phyloP scores from a whole-genome alignment of 768 basidiomycete species.

The Leccinum disarticulatum region DNA sequence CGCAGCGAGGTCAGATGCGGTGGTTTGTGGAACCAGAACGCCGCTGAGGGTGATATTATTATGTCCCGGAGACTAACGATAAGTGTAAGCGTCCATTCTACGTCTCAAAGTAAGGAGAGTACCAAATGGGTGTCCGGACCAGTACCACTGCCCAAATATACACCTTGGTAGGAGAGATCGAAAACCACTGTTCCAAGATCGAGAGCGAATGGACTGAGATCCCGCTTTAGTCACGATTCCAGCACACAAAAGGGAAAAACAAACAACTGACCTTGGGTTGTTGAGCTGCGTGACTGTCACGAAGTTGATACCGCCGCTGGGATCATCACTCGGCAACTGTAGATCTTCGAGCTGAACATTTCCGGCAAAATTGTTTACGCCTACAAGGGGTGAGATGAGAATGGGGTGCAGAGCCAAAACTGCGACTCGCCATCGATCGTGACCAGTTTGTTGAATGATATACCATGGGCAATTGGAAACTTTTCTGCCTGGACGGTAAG shows the following conservation, averaged over 20 bases:
- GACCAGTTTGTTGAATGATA: slow-evolving; percentile 62
- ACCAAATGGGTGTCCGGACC: slow-evolving; percentile 54
- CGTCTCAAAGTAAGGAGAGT: slow-evolving; percentile 9
- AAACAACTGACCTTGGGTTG: slow-evolving; percentile 51
- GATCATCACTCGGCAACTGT: slow-evolving; percentile 64
- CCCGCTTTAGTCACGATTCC: slow-evolving; percentile 1
- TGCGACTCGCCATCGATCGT: slow-evolving; percentile 50
- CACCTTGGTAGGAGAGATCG: slow-evolving; percentile 54
- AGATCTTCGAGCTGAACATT: slow-evolving; percentile 57
- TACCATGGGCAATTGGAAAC: slow-evolving; percentile 64
- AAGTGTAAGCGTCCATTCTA: slow-evolving; percentile 2
- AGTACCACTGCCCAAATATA: slow-evolving; percentile 56
- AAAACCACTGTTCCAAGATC: slow-evolving; percentile 68
- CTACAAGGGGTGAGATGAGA: slow-evolving; percentile 30
- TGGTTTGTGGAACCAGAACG: slow-evolving; percentile 52
- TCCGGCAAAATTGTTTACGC: slow-evolving; percentile 60
- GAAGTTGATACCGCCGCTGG: slow-evolving; percentile 67
- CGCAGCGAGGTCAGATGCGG: slow-evolving; percentile 41
- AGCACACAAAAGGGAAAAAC: not conserved
- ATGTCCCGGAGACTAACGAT: slow-evolving; percentile 44
- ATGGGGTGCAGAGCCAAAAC: not conserved
- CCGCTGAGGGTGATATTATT: slow-evolving; percentile 64
- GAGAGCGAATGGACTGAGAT: slow-evolving; percentile 61
- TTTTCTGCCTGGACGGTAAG: slow-evolving; percentile 64
- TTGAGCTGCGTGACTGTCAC: slow-evolving; percentile 51